Percentiles rank a stretch among this genome's conserved stretches.
phyloP scores from a whole-genome alignment of 1,139 yeast species.

The Hyphopichia burtonii region DNA sequence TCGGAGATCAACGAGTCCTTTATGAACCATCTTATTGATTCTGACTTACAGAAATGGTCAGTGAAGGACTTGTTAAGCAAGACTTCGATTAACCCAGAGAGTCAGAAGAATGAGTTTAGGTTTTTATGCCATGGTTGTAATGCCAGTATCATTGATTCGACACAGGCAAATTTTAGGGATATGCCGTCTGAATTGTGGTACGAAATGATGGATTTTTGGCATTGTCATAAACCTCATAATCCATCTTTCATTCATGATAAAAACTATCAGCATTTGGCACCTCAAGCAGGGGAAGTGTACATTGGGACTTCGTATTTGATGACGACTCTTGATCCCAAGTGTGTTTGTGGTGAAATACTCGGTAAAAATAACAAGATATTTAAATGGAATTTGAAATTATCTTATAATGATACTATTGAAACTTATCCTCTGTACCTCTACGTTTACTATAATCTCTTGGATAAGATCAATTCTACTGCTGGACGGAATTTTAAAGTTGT shows the following conservation, averaged over 20 bases:
- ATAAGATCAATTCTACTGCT: slow-evolving; percentile 48
- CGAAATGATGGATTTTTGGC: slow-evolving; percentile 98
- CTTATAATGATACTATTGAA: slow-evolving; percentile 17
- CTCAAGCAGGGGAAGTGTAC: slow-evolving; percentile 40
- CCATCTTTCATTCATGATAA: slow-evolving; percentile 13
- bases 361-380: slow-evolving; percentile 27
- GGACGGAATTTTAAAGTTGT: slow-evolving; percentile 51
- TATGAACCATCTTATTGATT: slow-evolving; percentile 10
- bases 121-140: slow-evolving; percentile 37
- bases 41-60: slow-evolving; percentile 35
- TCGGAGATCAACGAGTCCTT: background rate
- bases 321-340: slow-evolving; percentile 21
- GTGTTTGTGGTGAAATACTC: background rate
- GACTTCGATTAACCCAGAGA: slow-evolving; percentile 24
- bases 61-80: slow-evolving; percentile 33
- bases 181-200: slow-evolving; percentile 95
- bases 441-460: slow-evolving; percentile 40
- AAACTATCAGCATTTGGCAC: slow-evolving; percentile 41
- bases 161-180: slow-evolving; percentile 43
- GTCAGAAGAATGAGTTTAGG: slow-evolving; percentile 24
- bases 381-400: slow-evolving; percentile 60
- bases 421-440: slow-evolving; percentile 32
- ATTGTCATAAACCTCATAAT: slow-evolving; percentile 83
- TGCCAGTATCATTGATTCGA: slow-evolving; percentile 25
- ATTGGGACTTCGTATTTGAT: slow-evolving; percentile 62